phyloP scores from a whole-genome alignment of 1,284 basidiomycete species.

The Meripilus lineatus region DNA sequence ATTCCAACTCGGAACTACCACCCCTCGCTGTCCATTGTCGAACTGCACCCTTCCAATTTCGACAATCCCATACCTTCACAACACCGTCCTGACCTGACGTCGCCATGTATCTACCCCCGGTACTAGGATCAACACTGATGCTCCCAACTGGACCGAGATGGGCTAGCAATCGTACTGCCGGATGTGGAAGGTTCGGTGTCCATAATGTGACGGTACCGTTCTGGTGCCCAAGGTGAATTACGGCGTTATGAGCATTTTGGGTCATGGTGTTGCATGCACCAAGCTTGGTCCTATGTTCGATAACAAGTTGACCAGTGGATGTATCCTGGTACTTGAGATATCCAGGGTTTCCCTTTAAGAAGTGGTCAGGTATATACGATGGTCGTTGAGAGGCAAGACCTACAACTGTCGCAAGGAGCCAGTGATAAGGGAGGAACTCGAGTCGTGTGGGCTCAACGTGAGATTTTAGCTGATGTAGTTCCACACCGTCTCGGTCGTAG shows the following conservation, averaged over 20 bases:
- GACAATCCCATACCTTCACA: constrained; percentile 94
- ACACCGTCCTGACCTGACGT: constrained; percentile 85
- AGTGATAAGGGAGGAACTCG: constrained; percentile 95
- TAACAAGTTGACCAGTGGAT: constrained; percentile 85
- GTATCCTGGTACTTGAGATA: constrained; percentile 97
- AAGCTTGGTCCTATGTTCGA: constrained; percentile 87
- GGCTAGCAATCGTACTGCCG: constrained; percentile 88
- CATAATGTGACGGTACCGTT: constrained; percentile 92
- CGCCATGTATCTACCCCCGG: constrained; percentile 86
- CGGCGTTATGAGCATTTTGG: constrained; percentile 90
- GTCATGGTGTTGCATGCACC: constrained; percentile 86
- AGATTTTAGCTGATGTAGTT: constrained; percentile 80
- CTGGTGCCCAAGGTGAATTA: constrained; percentile 91
- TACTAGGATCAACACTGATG: constrained; percentile 79
- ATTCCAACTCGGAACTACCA: constrained; percentile 60
- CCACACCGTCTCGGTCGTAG: constrained; percentile 92
- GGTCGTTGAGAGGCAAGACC: no score
- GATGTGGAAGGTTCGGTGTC: constrained; percentile 91
- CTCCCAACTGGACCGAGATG: constrained; percentile 87
- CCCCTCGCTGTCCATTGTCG: constrained; percentile 76
- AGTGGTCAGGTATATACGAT: no score
- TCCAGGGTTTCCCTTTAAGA: constrained; percentile 73
- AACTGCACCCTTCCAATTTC: constrained; percentile 90
- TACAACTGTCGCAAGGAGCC: constrained; percentile 84
- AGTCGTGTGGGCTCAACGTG: constrained; percentile 91